Base-by-base conservation (phyloP, 1,139 yeast genomes). In the Saccharomyces pastorianus region DNA sequence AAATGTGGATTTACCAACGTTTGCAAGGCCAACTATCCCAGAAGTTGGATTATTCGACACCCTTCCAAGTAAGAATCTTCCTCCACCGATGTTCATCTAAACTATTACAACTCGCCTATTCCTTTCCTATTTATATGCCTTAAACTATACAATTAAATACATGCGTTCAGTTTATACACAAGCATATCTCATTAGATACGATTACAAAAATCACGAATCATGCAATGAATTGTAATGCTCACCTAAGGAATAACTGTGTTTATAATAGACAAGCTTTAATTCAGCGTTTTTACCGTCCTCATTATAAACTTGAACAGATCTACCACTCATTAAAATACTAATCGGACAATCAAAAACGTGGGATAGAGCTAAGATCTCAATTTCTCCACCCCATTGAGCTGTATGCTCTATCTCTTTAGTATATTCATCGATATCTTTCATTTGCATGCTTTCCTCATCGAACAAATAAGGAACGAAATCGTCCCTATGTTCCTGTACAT, bases 301-400 rank as follows among this genome's bases (percentile, higher is more conserved):
- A 61, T 87, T 85, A 53, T 87, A 80, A 46, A 62, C 68, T 56
- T 83, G 73, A 3, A 83, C 77, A 1, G 88, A 77, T 42, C 89
- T 79, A 0, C 95, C 95, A 47, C 88, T 86, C 74, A 87, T 82
- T 70, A 84, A 75, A 5, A 93, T 83, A 51, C 83, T 76, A n/a
- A 91, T 81, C 1, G 90, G 85, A 62, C 88, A 83, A 55, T 83
- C 76, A 64, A 77, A 87, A 8, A 79, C 80, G 56, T 81, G 78
- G 0, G 95, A 78, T 47, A 90, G 74, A 0, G 98, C 96, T 63
- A 88, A 69, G 20, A 91, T 83, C 72, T 93, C 99, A 75, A 90
- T 76, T 64, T 93, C 98, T 4, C 96, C 95, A 29, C 99, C 99
- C 99, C 99, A 93, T 76, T 88, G 81, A 0, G 96, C 83, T 0